A percentile compares a stretch with the other conserved stretches of the same genome.
Conservation (phyloP, 176 grass and related monocot species). For the Carex parvula region DNA sequence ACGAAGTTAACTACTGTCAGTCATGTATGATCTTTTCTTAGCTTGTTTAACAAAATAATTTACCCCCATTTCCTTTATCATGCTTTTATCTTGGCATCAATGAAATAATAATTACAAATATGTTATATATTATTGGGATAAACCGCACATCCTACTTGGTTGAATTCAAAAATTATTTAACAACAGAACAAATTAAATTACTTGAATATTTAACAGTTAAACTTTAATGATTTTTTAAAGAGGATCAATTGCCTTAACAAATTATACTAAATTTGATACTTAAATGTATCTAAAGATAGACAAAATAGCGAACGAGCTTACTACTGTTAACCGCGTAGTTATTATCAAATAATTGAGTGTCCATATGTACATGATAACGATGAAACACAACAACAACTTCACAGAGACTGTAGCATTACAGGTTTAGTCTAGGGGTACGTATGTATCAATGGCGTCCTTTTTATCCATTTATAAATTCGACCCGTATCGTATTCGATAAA, state of each 20-base stretch:
- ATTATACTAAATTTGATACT: not conserved
- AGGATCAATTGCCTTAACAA: not conserved
- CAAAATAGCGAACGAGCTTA: not conserved
- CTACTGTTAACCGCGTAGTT: not conserved
- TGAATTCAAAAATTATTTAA: too few relatives aligned
- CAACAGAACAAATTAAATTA: too few relatives aligned
- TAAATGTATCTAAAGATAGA: not conserved
- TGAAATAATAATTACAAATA: not conserved
- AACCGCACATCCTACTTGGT: not conserved
- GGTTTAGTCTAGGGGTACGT: not conserved
- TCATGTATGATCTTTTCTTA: not conserved
- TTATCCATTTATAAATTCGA: too few relatives aligned
- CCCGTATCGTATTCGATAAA: too few relatives aligned
- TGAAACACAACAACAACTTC: not conserved
- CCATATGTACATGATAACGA: not conserved
- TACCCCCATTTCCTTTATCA: not conserved
- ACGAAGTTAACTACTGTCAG: not conserved
- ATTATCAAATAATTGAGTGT: not conserved
- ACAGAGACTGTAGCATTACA: not conserved
- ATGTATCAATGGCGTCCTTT: too few relatives aligned
- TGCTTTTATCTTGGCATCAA: not conserved
- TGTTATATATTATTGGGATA: not conserved
- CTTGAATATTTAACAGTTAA: not conserved
- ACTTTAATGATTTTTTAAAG: not conserved
- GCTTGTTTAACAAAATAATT: not conserved